Evolutionary conservation across 805 yeast genomes (phyloP).

Genomic region (Wickerhamiella occidentalis): DNA sequence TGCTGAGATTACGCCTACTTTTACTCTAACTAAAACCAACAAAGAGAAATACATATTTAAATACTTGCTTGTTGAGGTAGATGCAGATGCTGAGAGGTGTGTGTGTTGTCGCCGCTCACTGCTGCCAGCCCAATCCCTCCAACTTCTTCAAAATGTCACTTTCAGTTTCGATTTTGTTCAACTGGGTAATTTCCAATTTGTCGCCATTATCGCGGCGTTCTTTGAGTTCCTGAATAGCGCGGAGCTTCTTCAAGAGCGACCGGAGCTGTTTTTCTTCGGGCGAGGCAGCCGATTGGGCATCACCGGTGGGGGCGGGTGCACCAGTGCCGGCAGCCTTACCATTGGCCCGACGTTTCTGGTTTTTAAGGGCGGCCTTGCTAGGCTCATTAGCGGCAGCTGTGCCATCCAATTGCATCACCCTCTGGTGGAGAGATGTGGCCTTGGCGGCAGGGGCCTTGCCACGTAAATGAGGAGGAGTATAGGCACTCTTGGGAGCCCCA

Average conservation of each 20-base stretch:
- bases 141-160: slow-evolving; percentile 66
- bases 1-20: too few relatives aligned
- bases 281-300: slow-evolving; percentile 31
- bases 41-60: too few relatives aligned
- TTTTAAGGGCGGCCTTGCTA: slow-evolving; percentile 56
- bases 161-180: slow-evolving; percentile 80
- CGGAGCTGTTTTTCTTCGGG: slow-evolving; percentile 89
- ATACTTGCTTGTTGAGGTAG: too few relatives aligned
- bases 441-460: slow-evolving; percentile 27
- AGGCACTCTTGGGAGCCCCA: slow-evolving; percentile 72
- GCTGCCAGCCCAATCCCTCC: slow-evolving; percentile 57
- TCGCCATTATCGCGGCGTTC: slow-evolving; percentile 76
- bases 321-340: slow-evolving; percentile 13
- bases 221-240: slow-evolving; percentile 90
- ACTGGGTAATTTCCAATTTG: slow-evolving; percentile 82
- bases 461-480: slow-evolving; percentile 94
- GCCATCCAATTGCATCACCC: slow-evolving; percentile 19
- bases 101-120: neutral
- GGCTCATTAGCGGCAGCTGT: slow-evolving; percentile 32
- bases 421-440: slow-evolving; percentile 22
- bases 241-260: slow-evolving; percentile 75
- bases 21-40: too few relatives aligned
- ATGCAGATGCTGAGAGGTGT: too few relatives aligned
- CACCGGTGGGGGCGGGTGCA: slow-evolving; percentile 20
- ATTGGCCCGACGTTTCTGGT: slow-evolving; percentile 55